These are phyloP conservation scores for Clitoria ternatea DNA, from an alignment of 306 rosid genomes.

Conservation along the genomic window DNA sequence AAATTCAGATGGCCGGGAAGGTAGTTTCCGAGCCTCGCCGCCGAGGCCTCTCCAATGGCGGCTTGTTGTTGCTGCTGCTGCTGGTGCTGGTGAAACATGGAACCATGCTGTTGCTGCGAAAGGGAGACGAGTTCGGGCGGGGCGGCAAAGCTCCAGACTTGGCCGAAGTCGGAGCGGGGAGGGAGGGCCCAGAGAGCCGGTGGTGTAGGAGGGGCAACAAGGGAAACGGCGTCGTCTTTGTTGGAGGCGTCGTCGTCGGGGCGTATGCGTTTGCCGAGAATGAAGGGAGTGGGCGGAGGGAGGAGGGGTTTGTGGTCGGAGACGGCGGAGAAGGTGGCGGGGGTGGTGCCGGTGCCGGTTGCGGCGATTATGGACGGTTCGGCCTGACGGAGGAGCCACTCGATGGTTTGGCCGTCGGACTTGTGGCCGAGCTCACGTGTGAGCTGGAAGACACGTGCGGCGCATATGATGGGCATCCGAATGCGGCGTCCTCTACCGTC, in stretches of 20 bases:
- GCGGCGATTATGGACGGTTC: slow-evolving; percentile 79
- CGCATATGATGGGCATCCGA: slow-evolving; percentile 77
- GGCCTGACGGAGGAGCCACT: slow-evolving; percentile 81
- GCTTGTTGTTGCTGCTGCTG: neutral
- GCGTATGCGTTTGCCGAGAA: slow-evolving; percentile 65
- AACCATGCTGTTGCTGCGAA: slow-evolving; percentile 51
- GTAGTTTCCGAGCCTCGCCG: slow-evolving; percentile 77
- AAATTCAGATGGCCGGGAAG: slow-evolving; percentile 85
- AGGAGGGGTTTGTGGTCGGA: slow-evolving; percentile 49
- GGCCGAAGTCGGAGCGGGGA: slow-evolving; percentile 41
- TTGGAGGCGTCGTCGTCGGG: slow-evolving; percentile 45
- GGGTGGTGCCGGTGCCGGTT: slow-evolving; percentile 63
- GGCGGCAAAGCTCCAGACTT: slow-evolving; percentile 55
- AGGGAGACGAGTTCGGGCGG: slow-evolving; percentile 24
- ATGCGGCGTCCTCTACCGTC: slow-evolving; percentile 73
- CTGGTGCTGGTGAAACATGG: slow-evolving; percentile 26
- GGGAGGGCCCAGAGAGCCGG: slow-evolving; percentile 71
- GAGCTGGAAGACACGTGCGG: slow-evolving; percentile 71
- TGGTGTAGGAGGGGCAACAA: slow-evolving; percentile 41
- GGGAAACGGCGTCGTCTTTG: slow-evolving; percentile 32
- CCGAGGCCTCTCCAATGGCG: slow-evolving; percentile 71
- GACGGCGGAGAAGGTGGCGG: slow-evolving; percentile 59
- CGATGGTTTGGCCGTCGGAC: slow-evolving; percentile 80
- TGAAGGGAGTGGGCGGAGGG: slow-evolving; percentile 54
- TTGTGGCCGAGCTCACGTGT: slow-evolving; percentile 70